Evolutionary conservation across 768 basidiomycete species (phyloP), one percentile per base, ranked within the genome.

Genomic region (Chiua virens): DNA sequence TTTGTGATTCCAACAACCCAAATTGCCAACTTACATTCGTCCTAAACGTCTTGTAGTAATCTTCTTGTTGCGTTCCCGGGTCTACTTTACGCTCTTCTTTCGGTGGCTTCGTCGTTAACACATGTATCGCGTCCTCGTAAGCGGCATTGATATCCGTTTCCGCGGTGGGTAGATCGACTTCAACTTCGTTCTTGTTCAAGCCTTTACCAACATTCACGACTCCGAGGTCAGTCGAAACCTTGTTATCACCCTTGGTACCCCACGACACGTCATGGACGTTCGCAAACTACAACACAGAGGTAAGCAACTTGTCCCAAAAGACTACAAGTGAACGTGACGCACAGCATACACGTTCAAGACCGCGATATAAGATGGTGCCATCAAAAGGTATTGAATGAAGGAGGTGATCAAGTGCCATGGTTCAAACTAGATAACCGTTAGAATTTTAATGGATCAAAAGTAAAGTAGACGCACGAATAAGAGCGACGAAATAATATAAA

Each of bases 341-440:
- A 86, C 83, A 5, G 86, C 87, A 62, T 95, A 93, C 56, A 96
- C 92, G 66, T 96, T 96, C 47, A 98, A 78, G 13, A 98, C 90
- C 48, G 87, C 82, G 64, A 96, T 96, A 61, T 95, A 98, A 0
- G 92, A 92, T 3, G 96, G 96, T 1, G 93, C 90, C 77, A 98
- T 83, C 54, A 97, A 79, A 21, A 89, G 68, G 64, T 95, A 96
- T 66, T 94, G 96, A n/a, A 94, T 23, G 72, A 98, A 95, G 6
- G 89, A 92, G 1, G 97, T 98, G 62, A 99, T 77, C 92, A 99
- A 90, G 67, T 99, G 97, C 92, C 94, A 97, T 3, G 96, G 96
- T 59, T 98, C 94, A 59, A 97, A 85, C 85, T 96, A 64, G 46
- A 47, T 14, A n/a, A 27, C 34, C 10, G 41, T 42, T 32, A 40